These are phyloP conservation scores for Neurospora cerealis DNA, from an alignment of 495 filamentous ascomycete genomes.

Conservation along the genomic window DNA sequence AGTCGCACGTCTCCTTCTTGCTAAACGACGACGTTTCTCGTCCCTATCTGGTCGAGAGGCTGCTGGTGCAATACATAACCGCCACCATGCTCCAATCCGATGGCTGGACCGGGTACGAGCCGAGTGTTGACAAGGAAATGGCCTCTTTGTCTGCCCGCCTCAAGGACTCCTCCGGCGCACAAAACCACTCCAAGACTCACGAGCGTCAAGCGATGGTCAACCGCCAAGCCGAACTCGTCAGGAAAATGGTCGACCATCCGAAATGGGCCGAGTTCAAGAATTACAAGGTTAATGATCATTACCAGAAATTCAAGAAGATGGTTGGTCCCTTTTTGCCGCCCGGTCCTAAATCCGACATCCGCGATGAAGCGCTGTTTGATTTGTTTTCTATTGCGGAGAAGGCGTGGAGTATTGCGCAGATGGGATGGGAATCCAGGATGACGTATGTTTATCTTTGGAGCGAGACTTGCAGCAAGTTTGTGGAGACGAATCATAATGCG, in stretches of 20 bases:
- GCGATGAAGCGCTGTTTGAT: constrained; percentile 19
- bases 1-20: constrained; percentile 13
- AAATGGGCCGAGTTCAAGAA: constrained; percentile 11
- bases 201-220: constrained; percentile 21
- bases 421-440: constrained; percentile 15
- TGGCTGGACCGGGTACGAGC: constrained; percentile 15
- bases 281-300: constrained; percentile 11
- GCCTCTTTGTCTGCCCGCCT: background rate
- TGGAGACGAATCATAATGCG: constrained; percentile 14
- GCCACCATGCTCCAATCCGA: constrained; percentile 14
- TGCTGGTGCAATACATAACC: constrained; percentile 21
- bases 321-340: constrained; percentile 7
- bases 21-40: constrained; percentile 16
- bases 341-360: rapidly evolving
- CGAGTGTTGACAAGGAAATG: constrained; percentile 9
- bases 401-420: constrained; percentile 22
- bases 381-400: constrained; percentile 13
- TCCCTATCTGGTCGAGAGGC: constrained; percentile 20
- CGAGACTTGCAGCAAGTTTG: constrained; percentile 18
- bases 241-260: constrained; percentile 1
- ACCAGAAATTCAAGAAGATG: constrained; percentile 16
- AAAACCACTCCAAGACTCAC: background rate
- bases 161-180: background rate
- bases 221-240: constrained; percentile 9
- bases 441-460: constrained; percentile 25